These are phyloP conservation scores for Geranomyces variabilis DNA, from an alignment of 192 early-diverging fungal species.

Conservation along the genomic window DNA sequence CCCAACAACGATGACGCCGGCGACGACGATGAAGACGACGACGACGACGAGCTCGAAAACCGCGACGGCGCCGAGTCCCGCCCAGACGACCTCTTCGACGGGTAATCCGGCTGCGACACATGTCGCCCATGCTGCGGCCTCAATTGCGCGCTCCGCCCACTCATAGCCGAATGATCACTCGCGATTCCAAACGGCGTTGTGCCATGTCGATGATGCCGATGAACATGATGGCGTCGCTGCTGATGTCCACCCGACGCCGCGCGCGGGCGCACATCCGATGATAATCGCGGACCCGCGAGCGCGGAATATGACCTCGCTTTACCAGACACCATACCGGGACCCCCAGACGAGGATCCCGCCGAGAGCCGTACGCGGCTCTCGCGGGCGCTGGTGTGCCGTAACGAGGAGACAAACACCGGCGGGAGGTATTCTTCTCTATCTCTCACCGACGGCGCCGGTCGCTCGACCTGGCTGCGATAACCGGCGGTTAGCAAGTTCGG, in stretches of 20 bases:
- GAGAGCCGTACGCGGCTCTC: not conserved
- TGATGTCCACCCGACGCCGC: too few species aligned
- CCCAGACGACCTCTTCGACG: not conserved
- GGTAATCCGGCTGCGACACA: not conserved
- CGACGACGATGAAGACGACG: not conserved
- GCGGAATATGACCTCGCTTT: not conserved
- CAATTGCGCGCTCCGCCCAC: not conserved
- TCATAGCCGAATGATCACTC: constrained; percentile 1
- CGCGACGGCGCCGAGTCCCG: not conserved
- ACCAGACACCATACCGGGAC: not conserved
- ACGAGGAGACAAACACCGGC: not conserved
- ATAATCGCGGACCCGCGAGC: not conserved
- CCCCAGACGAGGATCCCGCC: not conserved
- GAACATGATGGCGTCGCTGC: too few species aligned
- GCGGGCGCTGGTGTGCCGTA: not conserved
- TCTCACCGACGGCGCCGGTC: not conserved
- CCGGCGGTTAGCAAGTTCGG: not conserved
- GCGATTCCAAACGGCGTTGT: constrained; percentile 9
- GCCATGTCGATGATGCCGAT: not conserved
- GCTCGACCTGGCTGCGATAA: not conserved
- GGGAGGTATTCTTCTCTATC: not conserved
- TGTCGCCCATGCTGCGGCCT: not conserved
- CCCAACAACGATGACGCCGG: not conserved
- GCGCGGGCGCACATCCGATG: too few species aligned
- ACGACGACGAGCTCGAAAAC: not conserved